phyloP scores from a whole-genome alignment of 2,329 filamentous ascomycete species.

The Cladorrhinum sp. region DNA sequence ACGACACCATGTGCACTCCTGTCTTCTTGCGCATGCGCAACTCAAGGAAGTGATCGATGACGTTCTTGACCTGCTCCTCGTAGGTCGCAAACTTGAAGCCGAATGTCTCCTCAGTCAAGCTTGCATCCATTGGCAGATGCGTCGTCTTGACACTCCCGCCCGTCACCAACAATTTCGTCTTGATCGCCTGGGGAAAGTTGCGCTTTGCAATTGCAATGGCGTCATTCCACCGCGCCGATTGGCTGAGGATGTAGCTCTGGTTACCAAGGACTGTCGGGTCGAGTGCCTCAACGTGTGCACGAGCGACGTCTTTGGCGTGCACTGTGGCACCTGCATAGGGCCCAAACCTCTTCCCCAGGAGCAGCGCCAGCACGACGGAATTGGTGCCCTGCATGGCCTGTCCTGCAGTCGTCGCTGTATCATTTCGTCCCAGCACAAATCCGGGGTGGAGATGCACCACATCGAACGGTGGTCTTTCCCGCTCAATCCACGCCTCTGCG shows the following conservation, averaged over 20 bases:
- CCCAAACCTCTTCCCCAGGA: slow-evolving; percentile 32
- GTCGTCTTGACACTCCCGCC: slow-evolving; percentile 26
- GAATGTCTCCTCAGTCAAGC: slow-evolving; percentile 29
- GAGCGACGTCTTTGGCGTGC: slow-evolving; percentile 39
- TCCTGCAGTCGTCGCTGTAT: slow-evolving; percentile 29
- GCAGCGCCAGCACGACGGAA: slow-evolving; percentile 33
- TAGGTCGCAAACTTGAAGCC: slow-evolving; percentile 28
- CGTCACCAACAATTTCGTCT: slow-evolving; percentile 27
- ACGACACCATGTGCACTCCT: slow-evolving; percentile 2
- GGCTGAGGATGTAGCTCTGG: slow-evolving; percentile 34
- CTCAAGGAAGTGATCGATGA: slow-evolving; percentile 30
- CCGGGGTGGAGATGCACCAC: slow-evolving; percentile 37
- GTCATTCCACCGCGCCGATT: slow-evolving; percentile 37
- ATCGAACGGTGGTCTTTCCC: slow-evolving; percentile 35
- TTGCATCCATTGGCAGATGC: slow-evolving; percentile 30
- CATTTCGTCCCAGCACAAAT: slow-evolving; percentile 38
- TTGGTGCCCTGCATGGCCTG: slow-evolving; percentile 36
- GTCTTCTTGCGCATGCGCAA: slow-evolving; percentile 19
- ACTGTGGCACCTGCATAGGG: slow-evolving; percentile 33
- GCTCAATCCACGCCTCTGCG: slow-evolving; percentile 34
- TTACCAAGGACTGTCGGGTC: slow-evolving; percentile 32
- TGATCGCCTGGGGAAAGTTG: slow-evolving; percentile 30
- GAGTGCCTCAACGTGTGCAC: slow-evolving; percentile 38
- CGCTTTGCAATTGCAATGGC: slow-evolving; percentile 36
- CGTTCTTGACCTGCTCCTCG: slow-evolving; percentile 31